Evolutionary conservation across 257 asterid species (phyloP).

Genomic region (Anisodus tanguticus): DNA sequence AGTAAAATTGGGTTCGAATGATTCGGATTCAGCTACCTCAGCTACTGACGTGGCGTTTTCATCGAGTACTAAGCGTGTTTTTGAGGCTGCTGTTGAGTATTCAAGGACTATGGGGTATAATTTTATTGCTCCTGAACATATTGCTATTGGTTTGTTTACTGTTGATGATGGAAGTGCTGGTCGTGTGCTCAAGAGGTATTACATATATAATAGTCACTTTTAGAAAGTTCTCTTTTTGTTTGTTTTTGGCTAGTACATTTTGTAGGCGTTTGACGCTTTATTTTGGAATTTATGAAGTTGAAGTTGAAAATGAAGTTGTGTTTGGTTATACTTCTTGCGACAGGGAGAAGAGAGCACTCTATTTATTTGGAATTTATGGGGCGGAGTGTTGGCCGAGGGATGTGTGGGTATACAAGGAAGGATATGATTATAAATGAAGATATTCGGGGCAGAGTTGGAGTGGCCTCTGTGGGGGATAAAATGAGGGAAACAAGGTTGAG

Average conservation of each 20-base stretch:
- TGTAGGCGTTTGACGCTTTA: too few species aligned
- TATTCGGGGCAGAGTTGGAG: too few species aligned
- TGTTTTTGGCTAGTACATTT: neutral
- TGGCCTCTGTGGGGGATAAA: too few species aligned
- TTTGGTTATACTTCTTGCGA: too few species aligned
- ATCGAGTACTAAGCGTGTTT: conserved; percentile 66
- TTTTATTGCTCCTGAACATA: conserved; percentile 92
- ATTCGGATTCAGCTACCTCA: conserved; percentile 41
- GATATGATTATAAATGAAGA: too few species aligned
- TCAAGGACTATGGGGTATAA: conserved; percentile 85
- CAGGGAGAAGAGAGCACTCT: too few species aligned
- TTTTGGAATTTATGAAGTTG: too few species aligned
- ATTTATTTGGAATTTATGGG: too few species aligned
- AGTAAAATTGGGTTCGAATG: conserved; percentile 28
- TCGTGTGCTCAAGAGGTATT: conserved; percentile 84
- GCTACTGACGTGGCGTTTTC: conserved; percentile 91
- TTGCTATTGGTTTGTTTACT: conserved; percentile 85
- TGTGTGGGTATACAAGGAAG: too few species aligned
- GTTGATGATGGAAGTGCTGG: conserved; percentile 87
- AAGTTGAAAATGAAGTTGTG: too few species aligned
- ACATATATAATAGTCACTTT: neutral
- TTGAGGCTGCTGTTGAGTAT: conserved; percentile 98
- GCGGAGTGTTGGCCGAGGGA: too few species aligned
- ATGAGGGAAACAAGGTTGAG: too few species aligned
- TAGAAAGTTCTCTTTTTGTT: neutral